Conservation (phyloP, 495 filamentous ascomycete genomes). For the Cercophora newfieldiana region DNA sequence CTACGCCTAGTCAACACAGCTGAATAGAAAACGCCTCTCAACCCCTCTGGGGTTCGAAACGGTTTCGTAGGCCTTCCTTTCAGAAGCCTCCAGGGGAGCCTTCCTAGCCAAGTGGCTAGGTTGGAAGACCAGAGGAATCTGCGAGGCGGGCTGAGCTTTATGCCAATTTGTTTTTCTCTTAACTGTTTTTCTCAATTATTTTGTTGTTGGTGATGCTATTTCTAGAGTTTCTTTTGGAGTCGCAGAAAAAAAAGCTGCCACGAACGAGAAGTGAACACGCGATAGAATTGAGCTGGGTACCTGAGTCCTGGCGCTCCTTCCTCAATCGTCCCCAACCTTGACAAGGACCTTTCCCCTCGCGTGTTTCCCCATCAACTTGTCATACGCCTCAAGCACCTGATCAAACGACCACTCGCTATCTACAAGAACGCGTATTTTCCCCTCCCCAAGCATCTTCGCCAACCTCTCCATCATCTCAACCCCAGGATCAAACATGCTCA, state of each 20-base stretch:
- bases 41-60: slow-evolving; percentile 3
- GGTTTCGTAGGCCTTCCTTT: neutral
- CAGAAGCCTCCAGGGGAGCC: neutral
- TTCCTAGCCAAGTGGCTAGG: neutral
- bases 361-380: slow-evolving; percentile 26
- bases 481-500: slow-evolving; percentile 30
- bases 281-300: neutral
- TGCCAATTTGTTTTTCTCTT: neutral
- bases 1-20: neutral
- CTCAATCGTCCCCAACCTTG: slow-evolving; percentile 23
- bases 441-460: slow-evolving; percentile 29
- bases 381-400: slow-evolving; percentile 34
- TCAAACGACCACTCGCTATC: slow-evolving; percentile 34
- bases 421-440: slow-evolving; percentile 31
- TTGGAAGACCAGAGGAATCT: neutral
- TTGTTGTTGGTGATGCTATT: neutral
- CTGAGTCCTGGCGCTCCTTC: neutral
- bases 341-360: slow-evolving; percentile 38
- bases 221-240: neutral
- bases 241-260: neutral
- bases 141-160: neutral
- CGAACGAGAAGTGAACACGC: neutral
- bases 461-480: slow-evolving; percentile 32
- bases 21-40: slow-evolving; percentile 3
- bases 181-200: neutral